phyloP scores from a whole-genome alignment of 257 asterid genomes.

The Solanum megistacrolobum region DNA sequence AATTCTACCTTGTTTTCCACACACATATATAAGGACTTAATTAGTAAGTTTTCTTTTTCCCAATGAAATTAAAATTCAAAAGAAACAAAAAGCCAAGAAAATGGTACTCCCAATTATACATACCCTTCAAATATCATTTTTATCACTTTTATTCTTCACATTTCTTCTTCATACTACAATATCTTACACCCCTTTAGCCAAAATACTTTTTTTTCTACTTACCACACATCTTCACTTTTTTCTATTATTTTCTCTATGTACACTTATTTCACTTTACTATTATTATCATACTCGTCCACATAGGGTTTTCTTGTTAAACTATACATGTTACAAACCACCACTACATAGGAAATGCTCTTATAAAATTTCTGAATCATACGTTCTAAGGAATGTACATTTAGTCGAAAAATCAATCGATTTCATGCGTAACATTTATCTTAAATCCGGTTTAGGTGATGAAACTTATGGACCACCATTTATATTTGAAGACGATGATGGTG shows the following conservation, averaged over 20 bases:
- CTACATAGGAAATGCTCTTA: slow-evolving; percentile 34
- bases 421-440: slow-evolving; percentile 40
- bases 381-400: slow-evolving; percentile 10
- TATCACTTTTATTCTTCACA: slow-evolving; percentile 27
- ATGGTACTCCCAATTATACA: not conserved
- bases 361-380: slow-evolving; percentile 31
- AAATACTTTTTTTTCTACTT: slow-evolving; percentile 15
- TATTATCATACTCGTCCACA: slow-evolving; percentile 17
- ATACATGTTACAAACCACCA: slow-evolving; percentile 60
- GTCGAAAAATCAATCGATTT: slow-evolving; percentile 23
- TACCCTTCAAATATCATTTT: slow-evolving; percentile 26
- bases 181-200: slow-evolving; percentile 17
- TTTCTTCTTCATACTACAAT: slow-evolving; percentile 15
- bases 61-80: not conserved
- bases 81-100: not conserved
- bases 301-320: slow-evolving; percentile 37
- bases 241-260: slow-evolving; percentile 1
- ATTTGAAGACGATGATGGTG: slow-evolving; percentile 17
- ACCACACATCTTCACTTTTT: slow-evolving; percentile 18
- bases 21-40: not conserved
- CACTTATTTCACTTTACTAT: slow-evolving; percentile 12
- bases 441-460: slow-evolving; percentile 59
- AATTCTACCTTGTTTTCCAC: not conserved
- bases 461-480: slow-evolving; percentile 60
- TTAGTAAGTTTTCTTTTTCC: not conserved